A percentile compares a stretch with the other conserved stretches of the same genome.
Conservation (phyloP, 768 basidiomycete species). For the Scleroderma bovista region DNA sequence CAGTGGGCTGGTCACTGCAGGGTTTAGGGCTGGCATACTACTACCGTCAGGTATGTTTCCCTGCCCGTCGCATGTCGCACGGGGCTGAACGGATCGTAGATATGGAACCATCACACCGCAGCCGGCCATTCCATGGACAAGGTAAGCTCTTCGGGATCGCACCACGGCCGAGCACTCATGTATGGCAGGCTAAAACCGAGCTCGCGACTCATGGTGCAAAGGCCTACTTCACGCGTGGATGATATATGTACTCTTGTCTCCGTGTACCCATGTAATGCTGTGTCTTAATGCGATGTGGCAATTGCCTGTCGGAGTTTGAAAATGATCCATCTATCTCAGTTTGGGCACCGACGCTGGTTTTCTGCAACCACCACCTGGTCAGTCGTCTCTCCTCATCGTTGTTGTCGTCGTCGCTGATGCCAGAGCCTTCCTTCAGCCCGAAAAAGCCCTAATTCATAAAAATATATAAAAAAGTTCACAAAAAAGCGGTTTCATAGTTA, state of each 20-base stretch:
- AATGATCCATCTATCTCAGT: constrained; percentile 20
- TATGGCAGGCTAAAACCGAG: constrained; percentile 70
- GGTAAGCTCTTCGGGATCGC: constrained; percentile 35
- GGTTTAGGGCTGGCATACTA: constrained; percentile 76
- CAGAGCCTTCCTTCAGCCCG: constrained; percentile 30
- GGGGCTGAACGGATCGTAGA: constrained; percentile 36
- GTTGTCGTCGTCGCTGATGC: constrained; percentile 10
- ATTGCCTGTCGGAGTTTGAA: constrained; percentile 37
- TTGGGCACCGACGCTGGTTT: constrained; percentile 29
- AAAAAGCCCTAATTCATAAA: constrained; percentile 48
- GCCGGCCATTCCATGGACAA: constrained; percentile 88
- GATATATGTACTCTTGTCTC: constrained; percentile 28
- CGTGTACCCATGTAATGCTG: background rate
- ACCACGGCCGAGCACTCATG: background rate
- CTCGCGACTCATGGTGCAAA: constrained; percentile 80
- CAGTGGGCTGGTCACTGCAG: constrained; percentile 85
- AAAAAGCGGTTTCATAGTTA: constrained; percentile 73
- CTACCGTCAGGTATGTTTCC: constrained; percentile 60
- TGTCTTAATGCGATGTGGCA: background rate
- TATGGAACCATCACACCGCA: constrained; percentile 71
- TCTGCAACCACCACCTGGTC: constrained; percentile 65
- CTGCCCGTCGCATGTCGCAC: constrained; percentile 6
- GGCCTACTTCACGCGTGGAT: constrained; percentile 83
- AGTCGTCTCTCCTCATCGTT: constrained; percentile 24
- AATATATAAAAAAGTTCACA: constrained; percentile 59